Base-by-base conservation (phyloP, 208 protist genomes). In the Angomonas deanei region DNA sequence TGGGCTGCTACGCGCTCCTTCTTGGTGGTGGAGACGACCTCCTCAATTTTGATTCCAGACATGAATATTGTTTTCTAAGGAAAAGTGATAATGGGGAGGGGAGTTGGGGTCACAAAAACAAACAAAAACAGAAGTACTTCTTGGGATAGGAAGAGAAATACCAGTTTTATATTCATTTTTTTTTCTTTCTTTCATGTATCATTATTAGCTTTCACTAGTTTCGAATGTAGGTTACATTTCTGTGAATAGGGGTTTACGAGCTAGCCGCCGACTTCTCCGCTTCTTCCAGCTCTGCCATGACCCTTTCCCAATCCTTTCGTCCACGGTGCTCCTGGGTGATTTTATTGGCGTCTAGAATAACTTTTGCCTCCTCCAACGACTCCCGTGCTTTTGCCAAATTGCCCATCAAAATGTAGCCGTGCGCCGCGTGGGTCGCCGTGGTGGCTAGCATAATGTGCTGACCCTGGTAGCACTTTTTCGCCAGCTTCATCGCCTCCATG, bases 1-100 rank as follows among this genome's bases (percentile, higher is more conserved):
- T 99, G 99, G 4, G 98, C 82, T 19, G 97, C 93, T 48, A 99
- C 93, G 46, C 99, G 89, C 82, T 99, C 85, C 66, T 88, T 86
- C 64, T 97, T 96, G 17, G 94, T 97, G 54, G 96, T 98, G 23
- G 97, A 98, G 53, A 97, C 87, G 32, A 99, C 97, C 66, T 98
- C 96, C 64, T 98, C 92, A 68, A 98, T 98, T 60, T 97, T 96
- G 21, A 98, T 94, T 30, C 70, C 75, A 34, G 89, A 92, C 89
- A 97, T 97, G 23, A 48, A 11, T 31, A 30, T n/a, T n/a, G n/a
- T n/a, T n/a, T n/a, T n/a, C n/a, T n/a, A 17, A 17, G 32, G 63
- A 32, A 27, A 32, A 56, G 33, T 60, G 8, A 6, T 60, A 6
- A n/a, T 47, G 17, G 49, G 27, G 49, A 55, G 33, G 6, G 33